phyloP scores from a whole-genome alignment of 768 basidiomycete genomes.

The Mycena leptocephala region DNA sequence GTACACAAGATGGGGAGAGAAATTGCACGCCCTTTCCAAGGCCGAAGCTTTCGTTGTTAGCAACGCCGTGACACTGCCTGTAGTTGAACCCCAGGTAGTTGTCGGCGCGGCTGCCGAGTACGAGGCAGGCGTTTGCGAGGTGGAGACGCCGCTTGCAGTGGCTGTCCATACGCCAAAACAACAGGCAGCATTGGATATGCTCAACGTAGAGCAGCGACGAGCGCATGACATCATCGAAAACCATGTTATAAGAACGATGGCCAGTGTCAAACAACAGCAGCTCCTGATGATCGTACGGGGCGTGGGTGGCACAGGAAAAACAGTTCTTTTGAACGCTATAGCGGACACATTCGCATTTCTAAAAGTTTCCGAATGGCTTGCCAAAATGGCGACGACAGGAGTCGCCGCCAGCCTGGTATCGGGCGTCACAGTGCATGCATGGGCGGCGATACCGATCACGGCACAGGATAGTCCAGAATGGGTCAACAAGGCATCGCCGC shows the following conservation, averaged over 20 bases:
- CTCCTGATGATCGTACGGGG: constrained; percentile 55
- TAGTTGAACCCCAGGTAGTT: no score
- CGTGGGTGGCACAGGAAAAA: constrained; percentile 63
- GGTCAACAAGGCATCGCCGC: neutral
- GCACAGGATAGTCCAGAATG: neutral
- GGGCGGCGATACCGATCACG: constrained; percentile 43
- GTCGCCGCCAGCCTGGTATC: constrained; percentile 59
- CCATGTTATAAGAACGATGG: constrained; percentile 47
- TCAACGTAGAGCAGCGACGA: constrained; percentile 45
- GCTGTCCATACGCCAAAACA: no score
- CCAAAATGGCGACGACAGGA: constrained; percentile 57
- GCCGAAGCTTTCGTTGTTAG: no score
- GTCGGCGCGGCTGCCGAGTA: no score
- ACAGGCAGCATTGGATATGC: neutral
- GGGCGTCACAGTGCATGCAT: constrained; percentile 53
- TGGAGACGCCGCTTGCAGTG: no score
- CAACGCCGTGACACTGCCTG: no score
- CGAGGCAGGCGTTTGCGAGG: no score
- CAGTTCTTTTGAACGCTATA: constrained; percentile 55
- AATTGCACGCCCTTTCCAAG: no score
- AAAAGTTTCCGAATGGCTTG: constrained; percentile 29
- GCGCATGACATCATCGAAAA: constrained; percentile 51
- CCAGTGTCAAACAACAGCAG: constrained; percentile 36
- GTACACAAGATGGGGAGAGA: no score
- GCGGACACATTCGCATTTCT: constrained; percentile 50